Percentiles rank a stretch among this genome's conserved stretches.
Evolutionary conservation across 2,329 filamentous ascomycete species (phyloP).

Genomic region (Claviceps arundinis): DNA sequence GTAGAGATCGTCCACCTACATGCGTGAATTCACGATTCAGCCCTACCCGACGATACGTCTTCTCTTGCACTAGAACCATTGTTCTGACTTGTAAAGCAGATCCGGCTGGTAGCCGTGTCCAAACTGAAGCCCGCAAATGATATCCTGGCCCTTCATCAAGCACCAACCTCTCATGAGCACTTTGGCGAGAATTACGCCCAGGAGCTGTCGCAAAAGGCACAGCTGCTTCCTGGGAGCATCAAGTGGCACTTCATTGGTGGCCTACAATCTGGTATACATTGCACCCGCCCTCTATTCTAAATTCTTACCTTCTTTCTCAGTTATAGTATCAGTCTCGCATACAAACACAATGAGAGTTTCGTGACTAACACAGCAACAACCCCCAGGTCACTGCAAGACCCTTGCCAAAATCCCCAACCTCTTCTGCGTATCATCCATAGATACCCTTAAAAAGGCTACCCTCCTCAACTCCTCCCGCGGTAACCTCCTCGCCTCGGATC

Average conservation of each 20-base stretch:
- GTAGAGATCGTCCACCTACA: too few species aligned
- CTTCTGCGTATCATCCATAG: slow-evolving; percentile 83
- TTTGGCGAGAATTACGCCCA: slow-evolving; percentile 97
- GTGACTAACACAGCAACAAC: neutral
- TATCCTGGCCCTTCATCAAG: slow-evolving; percentile 67
- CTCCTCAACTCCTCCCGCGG: slow-evolving; percentile 66
- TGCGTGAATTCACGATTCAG: neutral
- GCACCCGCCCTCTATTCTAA: neutral
- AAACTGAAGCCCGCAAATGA: slow-evolving; percentile 92
- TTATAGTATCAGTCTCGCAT: neutral
- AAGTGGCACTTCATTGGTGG: slow-evolving; percentile 96
- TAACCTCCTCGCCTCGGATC: slow-evolving; percentile 32
- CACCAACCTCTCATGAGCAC: slow-evolving; percentile 49
- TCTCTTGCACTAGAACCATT: neutral
- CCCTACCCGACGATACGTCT: neutral
- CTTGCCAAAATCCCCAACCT: slow-evolving; percentile 80
- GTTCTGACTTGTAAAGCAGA: slow-evolving; percentile 26
- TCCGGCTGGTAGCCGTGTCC: slow-evolving; percentile 85
- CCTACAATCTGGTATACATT: slow-evolving; percentile 55
- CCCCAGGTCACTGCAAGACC: slow-evolving; percentile 70
- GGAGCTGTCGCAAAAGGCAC: slow-evolving; percentile 77
- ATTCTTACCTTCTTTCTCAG: neutral
- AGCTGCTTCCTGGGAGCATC: slow-evolving; percentile 61
- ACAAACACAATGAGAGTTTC: neutral
- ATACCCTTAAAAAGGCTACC: slow-evolving; percentile 75